Percentiles rank a stretch among this genome's conserved stretches.
Conservation (phyloP, 371 early-diverging fungal species). For the Lichtheimia corymbifera region DNA sequence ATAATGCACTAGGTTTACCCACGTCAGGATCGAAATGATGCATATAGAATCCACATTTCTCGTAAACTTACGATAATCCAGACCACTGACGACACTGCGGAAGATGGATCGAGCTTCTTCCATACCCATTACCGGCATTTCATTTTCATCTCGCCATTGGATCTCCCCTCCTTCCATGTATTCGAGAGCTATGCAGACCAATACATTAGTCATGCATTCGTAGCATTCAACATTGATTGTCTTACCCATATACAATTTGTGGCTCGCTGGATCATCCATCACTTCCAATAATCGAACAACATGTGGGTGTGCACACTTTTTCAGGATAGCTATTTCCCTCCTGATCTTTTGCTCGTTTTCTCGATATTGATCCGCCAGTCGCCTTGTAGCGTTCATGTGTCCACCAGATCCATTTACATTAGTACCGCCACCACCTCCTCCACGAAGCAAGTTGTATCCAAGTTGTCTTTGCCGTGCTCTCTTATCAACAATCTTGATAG, state of each 20-base stretch:
- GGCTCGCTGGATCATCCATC: constrained; percentile 89
- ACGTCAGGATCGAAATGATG: not conserved
- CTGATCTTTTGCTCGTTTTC: constrained; percentile 87
- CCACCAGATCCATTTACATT: constrained; percentile 30
- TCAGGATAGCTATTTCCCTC: constrained; percentile 93
- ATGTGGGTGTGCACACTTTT: constrained; percentile 93
- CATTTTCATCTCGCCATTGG: constrained; percentile 77
- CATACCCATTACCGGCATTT: constrained; percentile 65
- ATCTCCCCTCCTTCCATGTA: constrained; percentile 93
- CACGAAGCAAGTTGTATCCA: constrained; percentile 48
- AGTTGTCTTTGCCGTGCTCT: constrained; percentile 68
- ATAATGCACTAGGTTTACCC: constrained; percentile 68
- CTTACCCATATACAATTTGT: constrained; percentile 89
- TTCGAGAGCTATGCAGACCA: constrained; percentile 60
- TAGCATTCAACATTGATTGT: not conserved
- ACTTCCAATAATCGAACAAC: constrained; percentile 90
- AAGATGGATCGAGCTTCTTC: constrained; percentile 80
- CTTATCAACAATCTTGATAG: constrained; percentile 87
- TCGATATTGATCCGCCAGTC: constrained; percentile 23
- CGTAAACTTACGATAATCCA: constrained; percentile 79
- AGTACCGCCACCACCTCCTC: constrained; percentile 33
- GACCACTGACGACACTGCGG: constrained; percentile 86
- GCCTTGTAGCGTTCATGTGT: constrained; percentile 18
- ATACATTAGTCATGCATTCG: not conserved
- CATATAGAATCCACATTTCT: not conserved